Evolutionary conservation across 2,329 filamentous ascomycete genomes (phyloP), one percentile per base, ranked within the genome.

Genomic region (Penicillium crustosum): DNA sequence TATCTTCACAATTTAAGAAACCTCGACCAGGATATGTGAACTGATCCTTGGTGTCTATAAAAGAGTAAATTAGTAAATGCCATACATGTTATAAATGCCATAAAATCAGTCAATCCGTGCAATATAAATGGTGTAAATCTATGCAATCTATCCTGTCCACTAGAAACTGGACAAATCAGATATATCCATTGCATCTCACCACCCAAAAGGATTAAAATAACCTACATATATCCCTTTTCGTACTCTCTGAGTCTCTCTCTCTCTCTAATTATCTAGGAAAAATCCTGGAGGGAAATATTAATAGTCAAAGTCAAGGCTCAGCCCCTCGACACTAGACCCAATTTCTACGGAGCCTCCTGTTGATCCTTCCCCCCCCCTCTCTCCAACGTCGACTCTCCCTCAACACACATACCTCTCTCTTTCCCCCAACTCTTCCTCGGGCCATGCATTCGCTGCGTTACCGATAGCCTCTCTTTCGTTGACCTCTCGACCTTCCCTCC

Each of bases 361-460:
- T 66, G 61, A 66, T 61, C 64, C 58, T 61, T 61, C 53, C 53
- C 44, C 53, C 53, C 44, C 51, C 49, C 53, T 48, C 49, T 44
- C 55, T 51, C 55, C 54, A 52, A 52, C 49, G 49, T 49, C 54
- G 47, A 53, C 44, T 55, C 44, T 50, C 21, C 33, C 19, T 27
- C 43, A 42, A 42, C 27, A 51, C 45, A 12, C 29, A n/a, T 8
- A 43, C 23, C 13, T 23, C 25, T 31, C 41, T 50, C 52, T 42
- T 36, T 50, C 29, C 50, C 45, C 45, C 45, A 36, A 56, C 49
- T 42, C 58, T 51, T 55, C 53, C 49, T 57, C 63, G 57, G 68
- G 70, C 57, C 68, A 73, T 73, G 70, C 64, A 68, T 68, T 63
- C 67, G 61, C 65, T 60, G 65, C 62, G 57, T 60, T 67, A 64